Base-by-base conservation (phyloP, 2,329 filamentous ascomycete species). In the Colletotrichum endophyticum region DNA sequence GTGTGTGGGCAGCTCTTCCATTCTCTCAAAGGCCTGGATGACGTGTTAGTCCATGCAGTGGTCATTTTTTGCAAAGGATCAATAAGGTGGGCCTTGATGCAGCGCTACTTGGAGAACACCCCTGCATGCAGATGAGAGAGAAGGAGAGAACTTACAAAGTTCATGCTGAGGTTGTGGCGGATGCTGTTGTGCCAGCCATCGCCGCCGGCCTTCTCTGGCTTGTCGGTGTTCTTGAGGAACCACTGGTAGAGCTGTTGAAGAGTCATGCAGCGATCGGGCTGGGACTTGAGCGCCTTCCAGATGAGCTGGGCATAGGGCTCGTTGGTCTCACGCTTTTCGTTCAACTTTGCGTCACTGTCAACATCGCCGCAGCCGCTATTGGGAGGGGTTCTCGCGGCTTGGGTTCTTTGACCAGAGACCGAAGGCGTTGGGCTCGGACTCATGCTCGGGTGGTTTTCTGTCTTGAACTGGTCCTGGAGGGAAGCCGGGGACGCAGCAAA, bases 131-230 rank as follows among this genome's bases (percentile, higher is more conserved):
- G 61, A 32, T 34, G n/a, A 15, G 61, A 32, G 61, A 34, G 62
- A 71, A 27, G 22, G 22, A 9, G n/a, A 12, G n/a, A 22, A 79
- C 86, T 86, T 91, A 98, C 96, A 77, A 91, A 90, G 81, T 99
- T 99, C 96, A 99, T 98, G 64, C 95, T 98, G 9, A 99, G 88
- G 80, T 99, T 99, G 84, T 99, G 96, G 3, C 96, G 92, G 79
- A 99, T 98, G 83, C 95, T 98, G 84, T 98, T 99, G 85, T 96
- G 94, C 96, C 96, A 99, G 12, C 96, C 96, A 80, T 93, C 94
- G 15, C 85, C 87, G 9, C 88, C 89, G 62, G 90, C 89, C 69
- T 89, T 92, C 6, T 91, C 92, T 22, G 73, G 39, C 84, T 97
- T 98, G 79, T 91, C 90, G 4, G 96, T 98, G 81, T 98, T 93